These are phyloP conservation scores for Smallanthus sonchifolius DNA, from an alignment of 129 eudicot species.

Conservation along the genomic window DNA sequence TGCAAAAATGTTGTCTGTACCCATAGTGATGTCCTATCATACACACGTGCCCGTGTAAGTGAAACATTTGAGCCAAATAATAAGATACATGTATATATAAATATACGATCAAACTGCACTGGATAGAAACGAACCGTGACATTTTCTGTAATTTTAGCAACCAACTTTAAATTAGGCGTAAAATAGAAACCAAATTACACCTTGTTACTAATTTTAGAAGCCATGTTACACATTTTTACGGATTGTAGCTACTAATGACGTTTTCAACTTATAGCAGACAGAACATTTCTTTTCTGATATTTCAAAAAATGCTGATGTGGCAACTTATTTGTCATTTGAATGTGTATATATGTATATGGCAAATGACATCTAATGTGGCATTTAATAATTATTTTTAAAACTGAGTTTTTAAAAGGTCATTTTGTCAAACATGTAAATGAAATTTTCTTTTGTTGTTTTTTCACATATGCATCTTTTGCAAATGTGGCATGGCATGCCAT, in stretches of 20 bases:
- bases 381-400: background rate
- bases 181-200: background rate
- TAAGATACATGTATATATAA: background rate
- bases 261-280: background rate
- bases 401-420: background rate
- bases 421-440: background rate
- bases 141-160: background rate
- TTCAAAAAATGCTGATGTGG: background rate
- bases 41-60: conserved; percentile 99
- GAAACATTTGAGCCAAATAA: background rate
- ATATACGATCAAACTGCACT: background rate
- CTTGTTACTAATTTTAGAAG: background rate
- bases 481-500: background rate
- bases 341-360: background rate
- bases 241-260: background rate
- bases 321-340: background rate
- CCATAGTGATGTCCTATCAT: conserved; percentile 97
- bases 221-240: background rate
- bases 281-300: background rate
- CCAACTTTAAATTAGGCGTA: background rate
- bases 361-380: background rate
- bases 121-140: background rate
- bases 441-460: background rate
- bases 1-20: conserved; percentile 88
- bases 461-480: background rate